phyloP scores from a whole-genome alignment of 2,329 filamentous ascomycete genomes.

The Camillea tinctor region DNA sequence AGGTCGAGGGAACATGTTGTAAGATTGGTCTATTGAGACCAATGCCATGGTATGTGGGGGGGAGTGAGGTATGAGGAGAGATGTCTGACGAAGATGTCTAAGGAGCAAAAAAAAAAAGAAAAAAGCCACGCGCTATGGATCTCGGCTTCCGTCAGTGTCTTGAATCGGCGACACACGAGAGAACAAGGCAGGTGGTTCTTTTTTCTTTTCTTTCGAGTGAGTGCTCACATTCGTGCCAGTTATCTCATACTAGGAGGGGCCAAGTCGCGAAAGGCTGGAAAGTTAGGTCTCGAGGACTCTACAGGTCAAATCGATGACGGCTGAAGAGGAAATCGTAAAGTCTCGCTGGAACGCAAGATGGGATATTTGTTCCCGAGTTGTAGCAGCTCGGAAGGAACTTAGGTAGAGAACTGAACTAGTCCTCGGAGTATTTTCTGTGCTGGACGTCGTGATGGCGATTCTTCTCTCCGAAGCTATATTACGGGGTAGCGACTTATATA shows the following conservation, averaged over 20 bases:
- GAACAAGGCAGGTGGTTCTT: not conserved
- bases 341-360: too few relatives aligned
- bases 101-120: too few relatives aligned
- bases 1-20: slow-evolving; percentile 32
- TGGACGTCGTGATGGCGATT: not conserved
- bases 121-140: slow-evolving; percentile 10
- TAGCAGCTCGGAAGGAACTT: too few relatives aligned
- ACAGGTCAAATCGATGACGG: not conserved
- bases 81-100: slow-evolving; percentile 10
- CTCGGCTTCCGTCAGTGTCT: slow-evolving; percentile 3
- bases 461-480: not conserved
- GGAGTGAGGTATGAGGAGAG: not conserved
- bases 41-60: slow-evolving; percentile 24
- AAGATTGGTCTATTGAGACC: slow-evolving; percentile 26
- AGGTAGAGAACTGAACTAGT: too few relatives aligned
- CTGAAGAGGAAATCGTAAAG: not conserved
- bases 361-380: too few relatives aligned
- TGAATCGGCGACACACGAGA: not conserved
- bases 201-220: not conserved
- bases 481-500: not conserved
- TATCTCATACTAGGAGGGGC: slow-evolving; percentile 15
- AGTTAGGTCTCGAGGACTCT: not conserved
- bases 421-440: not conserved
- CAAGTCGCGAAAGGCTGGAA: not conserved
- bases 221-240: slow-evolving; percentile 11